Base-by-base conservation (phyloP, 2,329 filamentous ascomycete species). In the Amylocarpus encephaloides region DNA sequence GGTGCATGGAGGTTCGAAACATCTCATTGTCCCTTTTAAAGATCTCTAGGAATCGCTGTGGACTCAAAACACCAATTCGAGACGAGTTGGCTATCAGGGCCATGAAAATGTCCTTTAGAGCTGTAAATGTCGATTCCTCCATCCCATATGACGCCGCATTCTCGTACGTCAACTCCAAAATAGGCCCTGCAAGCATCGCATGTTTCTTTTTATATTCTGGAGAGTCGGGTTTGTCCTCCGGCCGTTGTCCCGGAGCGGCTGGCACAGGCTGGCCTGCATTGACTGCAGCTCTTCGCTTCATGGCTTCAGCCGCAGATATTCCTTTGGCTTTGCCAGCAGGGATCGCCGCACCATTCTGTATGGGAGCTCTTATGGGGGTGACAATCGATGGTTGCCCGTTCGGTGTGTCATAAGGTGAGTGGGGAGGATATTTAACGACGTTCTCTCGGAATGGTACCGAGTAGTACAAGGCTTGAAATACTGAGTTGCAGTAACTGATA, bases 161-260 rank as follows among this genome's bases (percentile, higher is more conserved):
- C 62, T 94, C 88, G 61, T 86, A 84, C 44, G 85, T 82, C 68
- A 97, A 79, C 62, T 94, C 88, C 50, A 97, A 69, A 34, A 96
- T 84, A 0, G 93, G 93, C 0, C 93, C 89, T 39, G 85, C 86
- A 53, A 91, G 76, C 74, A 97, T 83, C 15, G 91, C 91, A 66
- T 93, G 83, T 71, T 95, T 96, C 76, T 98, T 98, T 72, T 96
- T 96, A 71, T 93, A 95, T 70, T 98, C 93, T 0, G 92, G 89
- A 1, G 91, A 91, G 64, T 97, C 91, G 55, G 87, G 88, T 67
- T 90, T 95, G 64, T 97, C 93, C 67, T 97, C 93, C 7, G 88
- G 87, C 60, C 90, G 74, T 22, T 59, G 57, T 40, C 63, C 61
- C 36, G 55, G 75, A 30, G 75, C 76, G 34, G 75, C 75, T 11